Base-by-base conservation (phyloP, 2,329 filamentous ascomycete species). In the Verticillium nonalfalfae region DNA sequence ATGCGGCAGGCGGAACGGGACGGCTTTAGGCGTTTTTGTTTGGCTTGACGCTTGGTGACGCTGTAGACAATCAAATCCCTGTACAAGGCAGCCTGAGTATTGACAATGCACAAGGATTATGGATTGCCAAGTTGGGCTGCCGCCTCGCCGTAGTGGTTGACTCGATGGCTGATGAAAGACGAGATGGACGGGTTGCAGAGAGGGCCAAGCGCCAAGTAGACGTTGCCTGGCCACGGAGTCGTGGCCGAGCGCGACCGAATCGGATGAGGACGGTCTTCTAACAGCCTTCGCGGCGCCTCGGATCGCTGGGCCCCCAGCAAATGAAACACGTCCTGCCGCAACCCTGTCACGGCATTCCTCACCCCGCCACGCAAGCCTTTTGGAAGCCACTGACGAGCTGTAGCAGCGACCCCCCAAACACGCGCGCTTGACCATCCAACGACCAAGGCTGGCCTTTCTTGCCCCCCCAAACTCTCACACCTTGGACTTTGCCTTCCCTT, bases 321-420 rank as follows among this genome's bases (percentile, higher is more conserved):
- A 57, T 58, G 57, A 58, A 58, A 58, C 57, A 40, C 57, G 34
- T 39, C 38, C 26, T 40, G 57, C 57, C 38, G 57, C 57, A 39
- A 50, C 36, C 55, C 31, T 58, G 57, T 58, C 38, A 58, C 39
- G 40, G 57, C 38, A 33, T 40, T 31, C n/a, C 14, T 34, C 57
- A 45, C 38, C 35, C 57, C 57, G 57, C 57, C 57, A 58, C 57
- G 39, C 57, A 58, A 58, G 57, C 57, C 14, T 31, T 26, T 14
- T n/a, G 10, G 35, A 11, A 36, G n/a, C 34, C 33, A 36, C 55
- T 57, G 40, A 50, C 40, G 40, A 50, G n/a, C 40, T 9, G 11
- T 18, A 18, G 9, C 7, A 7, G n/a, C 26, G 26, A 26, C 26
- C 26, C 21, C 18, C 21, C n/a, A 50, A 50, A 50, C 40, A 50